Evolutionary conservation across 2,329 filamentous ascomycete species (phyloP).

Genomic region (Beauveria asiatica): DNA sequence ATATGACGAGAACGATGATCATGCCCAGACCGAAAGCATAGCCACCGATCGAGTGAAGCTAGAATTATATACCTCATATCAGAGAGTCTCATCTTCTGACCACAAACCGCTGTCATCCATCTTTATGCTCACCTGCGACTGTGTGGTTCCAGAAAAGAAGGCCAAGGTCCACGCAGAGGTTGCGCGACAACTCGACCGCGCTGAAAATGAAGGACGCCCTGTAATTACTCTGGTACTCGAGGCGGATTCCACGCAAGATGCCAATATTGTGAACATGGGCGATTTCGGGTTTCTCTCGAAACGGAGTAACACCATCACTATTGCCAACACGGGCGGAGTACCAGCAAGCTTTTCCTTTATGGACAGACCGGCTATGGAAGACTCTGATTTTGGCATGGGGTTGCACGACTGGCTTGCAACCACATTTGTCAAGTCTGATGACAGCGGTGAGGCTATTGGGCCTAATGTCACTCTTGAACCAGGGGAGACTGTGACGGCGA

Average conservation of each 20-base stretch:
- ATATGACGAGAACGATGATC: conserved; percentile 40
- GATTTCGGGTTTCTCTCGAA: conserved; percentile 60
- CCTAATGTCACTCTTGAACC: conserved; percentile 64
- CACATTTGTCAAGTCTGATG: conserved; percentile 43
- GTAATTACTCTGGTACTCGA: conserved; percentile 78
- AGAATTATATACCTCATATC: conserved; percentile 75
- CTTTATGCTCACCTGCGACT: conserved; percentile 79
- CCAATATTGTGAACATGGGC: conserved; percentile 65
- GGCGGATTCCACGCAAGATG: conserved; percentile 33
- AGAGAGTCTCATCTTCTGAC: conserved; percentile 83
- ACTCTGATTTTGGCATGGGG: conserved; percentile 26
- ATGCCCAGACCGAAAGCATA: conserved; percentile 47
- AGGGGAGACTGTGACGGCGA: conserved; percentile 68
- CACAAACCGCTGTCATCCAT: conserved; percentile 85
- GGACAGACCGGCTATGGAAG: conserved; percentile 51
- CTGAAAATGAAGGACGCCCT: conserved; percentile 84
- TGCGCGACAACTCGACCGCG: conserved; percentile 76
- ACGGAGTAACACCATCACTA: conserved; percentile 61
- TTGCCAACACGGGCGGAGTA: conserved; percentile 87
- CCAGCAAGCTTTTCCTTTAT: conserved; percentile 73
- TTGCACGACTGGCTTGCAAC: conserved; percentile 62
- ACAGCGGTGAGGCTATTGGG: conserved; percentile 27
- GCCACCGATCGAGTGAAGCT: conserved; percentile 45
- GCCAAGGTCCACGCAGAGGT: conserved; percentile 79
- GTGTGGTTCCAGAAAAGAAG: conserved; percentile 77